A percentile compares a stretch with the other conserved stretches of the same genome.
Conservation (phyloP, 805 yeast genomes). For the Candida tallmaniae region DNA sequence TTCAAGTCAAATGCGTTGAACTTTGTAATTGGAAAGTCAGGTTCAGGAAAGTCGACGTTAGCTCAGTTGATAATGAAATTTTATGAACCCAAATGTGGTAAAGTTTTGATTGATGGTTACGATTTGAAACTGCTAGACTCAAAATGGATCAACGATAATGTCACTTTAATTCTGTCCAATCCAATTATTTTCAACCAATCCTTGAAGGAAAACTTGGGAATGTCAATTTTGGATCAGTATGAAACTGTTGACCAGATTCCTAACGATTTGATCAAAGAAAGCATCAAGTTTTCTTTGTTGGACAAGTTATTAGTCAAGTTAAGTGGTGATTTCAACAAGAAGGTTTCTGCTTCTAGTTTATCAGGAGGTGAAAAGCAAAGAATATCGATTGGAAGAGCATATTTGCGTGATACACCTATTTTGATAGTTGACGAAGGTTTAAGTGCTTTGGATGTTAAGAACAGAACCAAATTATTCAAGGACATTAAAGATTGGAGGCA, state of each 20-base stretch:
- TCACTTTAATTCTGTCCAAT: constrained; percentile 72
- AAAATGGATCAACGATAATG: constrained; percentile 54
- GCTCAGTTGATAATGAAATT: constrained; percentile 58
- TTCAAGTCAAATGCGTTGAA: constrained; percentile 38
- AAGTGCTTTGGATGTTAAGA: constrained; percentile 67
- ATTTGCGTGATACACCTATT: constrained; percentile 65
- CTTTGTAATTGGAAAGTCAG: constrained; percentile 82
- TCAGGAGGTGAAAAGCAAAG: constrained; percentile 94
- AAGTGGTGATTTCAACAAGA: constrained; percentile 48
- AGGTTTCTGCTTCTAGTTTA: constrained; percentile 42
- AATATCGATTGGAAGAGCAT: constrained; percentile 80
- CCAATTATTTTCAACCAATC: constrained; percentile 63
- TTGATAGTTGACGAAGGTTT: constrained; percentile 82
- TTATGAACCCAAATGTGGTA: constrained; percentile 52
- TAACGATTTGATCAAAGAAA: constrained; percentile 28
- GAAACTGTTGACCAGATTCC: constrained; percentile 16
- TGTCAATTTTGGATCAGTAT: constrained; percentile 38
- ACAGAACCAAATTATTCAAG: constrained; percentile 42
- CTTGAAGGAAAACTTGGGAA: constrained; percentile 55
- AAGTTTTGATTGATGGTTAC: constrained; percentile 52
- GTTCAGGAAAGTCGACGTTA: constrained; percentile 89
- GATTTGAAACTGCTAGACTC: constrained; percentile 39
- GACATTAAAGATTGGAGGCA: constrained; percentile 56
- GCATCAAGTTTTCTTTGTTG: constrained; percentile 51
- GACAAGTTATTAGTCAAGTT: constrained; percentile 36